Percentiles rank a stretch among this genome's conserved stretches.
These are phyloP conservation scores for Scolecobasidium constrictum DNA, from an alignment of 2,329 filamentous ascomycete genomes.

Conservation along the genomic window DNA sequence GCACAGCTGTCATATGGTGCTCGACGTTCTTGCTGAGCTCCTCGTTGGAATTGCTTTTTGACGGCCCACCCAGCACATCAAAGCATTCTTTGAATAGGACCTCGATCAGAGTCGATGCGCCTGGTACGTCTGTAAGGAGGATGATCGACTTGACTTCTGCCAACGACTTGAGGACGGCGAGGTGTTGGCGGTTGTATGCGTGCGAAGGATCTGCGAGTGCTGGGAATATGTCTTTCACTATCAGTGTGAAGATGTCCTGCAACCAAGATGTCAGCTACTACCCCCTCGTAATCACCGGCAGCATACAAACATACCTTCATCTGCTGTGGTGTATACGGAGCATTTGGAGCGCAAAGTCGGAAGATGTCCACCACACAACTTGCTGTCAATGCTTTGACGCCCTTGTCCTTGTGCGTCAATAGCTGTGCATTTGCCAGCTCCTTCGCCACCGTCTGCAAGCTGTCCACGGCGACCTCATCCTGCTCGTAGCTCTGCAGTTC, in stretches of 20 bases:
- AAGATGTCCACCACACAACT: constrained; percentile 90
- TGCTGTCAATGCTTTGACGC: constrained; percentile 79
- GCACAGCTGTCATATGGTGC: constrained; percentile 77
- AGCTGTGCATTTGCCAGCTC: constrained; percentile 75
- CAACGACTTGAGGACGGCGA: constrained; percentile 80
- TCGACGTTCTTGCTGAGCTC: constrained; percentile 88
- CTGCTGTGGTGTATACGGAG: constrained; percentile 82
- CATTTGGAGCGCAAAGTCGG: constrained; percentile 84
- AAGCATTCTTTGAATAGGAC: constrained; percentile 83
- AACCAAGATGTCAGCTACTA: not conserved
- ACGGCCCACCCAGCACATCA: constrained; percentile 74
- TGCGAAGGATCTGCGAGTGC: constrained; percentile 77
- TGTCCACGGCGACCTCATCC: constrained; percentile 71
- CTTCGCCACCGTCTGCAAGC: constrained; percentile 72
- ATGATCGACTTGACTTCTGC: constrained; percentile 92
- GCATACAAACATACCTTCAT: constrained; percentile 55
- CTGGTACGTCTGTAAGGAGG: constrained; percentile 77
- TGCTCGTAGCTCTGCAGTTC: constrained; percentile 83
- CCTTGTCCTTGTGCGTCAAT: constrained; percentile 82
- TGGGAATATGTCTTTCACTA: constrained; percentile 73
- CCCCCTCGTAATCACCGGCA: not conserved
- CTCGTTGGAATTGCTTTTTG: constrained; percentile 65
- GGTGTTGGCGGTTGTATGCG: constrained; percentile 86
- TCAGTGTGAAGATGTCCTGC: constrained; percentile 86
- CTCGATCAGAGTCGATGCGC: constrained; percentile 66